Evolutionary conservation across 2,329 filamentous ascomycete species (phyloP).

Genomic region (Epichloe coenophiala): DNA sequence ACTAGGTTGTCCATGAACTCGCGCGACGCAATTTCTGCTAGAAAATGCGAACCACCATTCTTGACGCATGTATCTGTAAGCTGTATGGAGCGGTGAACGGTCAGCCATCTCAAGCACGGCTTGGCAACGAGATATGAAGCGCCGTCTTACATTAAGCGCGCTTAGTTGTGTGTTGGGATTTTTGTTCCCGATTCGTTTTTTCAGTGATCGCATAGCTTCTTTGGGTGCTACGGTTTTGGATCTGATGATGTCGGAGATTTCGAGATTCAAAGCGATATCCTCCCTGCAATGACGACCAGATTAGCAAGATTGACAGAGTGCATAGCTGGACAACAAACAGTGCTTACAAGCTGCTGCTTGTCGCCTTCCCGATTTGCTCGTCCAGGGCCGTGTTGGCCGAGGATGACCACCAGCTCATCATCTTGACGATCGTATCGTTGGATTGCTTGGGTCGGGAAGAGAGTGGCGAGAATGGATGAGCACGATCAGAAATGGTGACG

Average conservation of each 20-base stretch:
- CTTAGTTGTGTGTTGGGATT: conserved; percentile 95
- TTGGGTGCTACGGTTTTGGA: conserved; percentile 96
- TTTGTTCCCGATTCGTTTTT: conserved; percentile 88
- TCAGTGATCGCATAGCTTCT: conserved; percentile 94
- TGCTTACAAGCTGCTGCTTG: conserved; percentile 76
- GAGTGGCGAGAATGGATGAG: not conserved
- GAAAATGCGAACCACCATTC: conserved; percentile 91
- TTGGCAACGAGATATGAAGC: not conserved
- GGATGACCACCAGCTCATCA: conserved; percentile 95
- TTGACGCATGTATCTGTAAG: conserved; percentile 98
- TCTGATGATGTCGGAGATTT: conserved; percentile 94
- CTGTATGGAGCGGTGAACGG: conserved; percentile 26
- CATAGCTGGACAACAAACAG: conserved; percentile 1
- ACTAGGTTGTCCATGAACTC: conserved; percentile 98
- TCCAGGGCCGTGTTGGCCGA: conserved; percentile 84
- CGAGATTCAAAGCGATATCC: conserved; percentile 92
- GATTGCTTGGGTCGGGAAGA: not conserved
- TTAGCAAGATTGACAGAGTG: conserved; percentile 2
- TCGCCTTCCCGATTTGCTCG: conserved; percentile 93
- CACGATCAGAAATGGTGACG: not conserved
- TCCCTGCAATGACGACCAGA: conserved; percentile 41
- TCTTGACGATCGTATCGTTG: conserved; percentile 18
- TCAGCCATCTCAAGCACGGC: not conserved
- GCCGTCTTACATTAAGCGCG: conserved; percentile 61
- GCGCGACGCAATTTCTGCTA: conserved; percentile 85